These are phyloP conservation scores for Prunus davidiana DNA, from an alignment of 306 rosid species.

Conservation along the genomic window DNA sequence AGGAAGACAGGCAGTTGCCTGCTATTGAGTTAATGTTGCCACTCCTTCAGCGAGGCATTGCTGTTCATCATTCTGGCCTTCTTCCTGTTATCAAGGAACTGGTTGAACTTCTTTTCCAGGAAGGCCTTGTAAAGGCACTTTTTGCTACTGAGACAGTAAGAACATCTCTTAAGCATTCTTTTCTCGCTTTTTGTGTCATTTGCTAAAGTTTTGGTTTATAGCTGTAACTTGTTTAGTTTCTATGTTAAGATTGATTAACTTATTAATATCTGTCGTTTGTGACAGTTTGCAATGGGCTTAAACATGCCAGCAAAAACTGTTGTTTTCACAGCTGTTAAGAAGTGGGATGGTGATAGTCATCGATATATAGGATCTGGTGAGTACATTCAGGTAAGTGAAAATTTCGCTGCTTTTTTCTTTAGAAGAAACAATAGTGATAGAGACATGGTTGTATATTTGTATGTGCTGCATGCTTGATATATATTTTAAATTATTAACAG, in stretches of 20 bases:
- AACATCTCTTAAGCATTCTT: constrained; percentile 16
- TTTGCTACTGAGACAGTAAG: constrained; percentile 97
- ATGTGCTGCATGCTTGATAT: neutral
- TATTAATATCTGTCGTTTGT: constrained; percentile 17
- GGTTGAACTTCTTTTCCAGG: constrained; percentile 96
- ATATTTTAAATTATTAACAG: neutral
- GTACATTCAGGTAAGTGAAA: constrained; percentile 83
- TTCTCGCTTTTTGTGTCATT: constrained; percentile 12
- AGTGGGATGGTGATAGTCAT: constrained; percentile 99
- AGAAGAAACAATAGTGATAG: neutral
- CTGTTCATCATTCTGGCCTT: constrained; percentile 99
- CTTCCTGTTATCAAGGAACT: constrained; percentile 96
- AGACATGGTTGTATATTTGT: neutral
- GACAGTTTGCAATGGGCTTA: constrained; percentile 98
- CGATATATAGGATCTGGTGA: constrained; percentile 97
- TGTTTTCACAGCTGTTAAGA: constrained; percentile 90
- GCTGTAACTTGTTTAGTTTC: constrained; percentile 19
- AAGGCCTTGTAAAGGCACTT: constrained; percentile 98
- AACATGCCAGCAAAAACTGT: constrained; percentile 99
- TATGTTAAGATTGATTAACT: constrained; percentile 15
- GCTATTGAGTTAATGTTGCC: constrained; percentile 94
- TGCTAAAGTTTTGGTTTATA: neutral
- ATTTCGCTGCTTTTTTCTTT: constrained; percentile 16
- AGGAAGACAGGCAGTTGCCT: constrained; percentile 90
- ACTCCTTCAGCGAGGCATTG: constrained; percentile 93